Percentiles rank a stretch among this genome's conserved stretches.
Evolutionary conservation across 1,284 basidiomycete species (phyloP).

Genomic region (Ceratobasidium sp.): DNA sequence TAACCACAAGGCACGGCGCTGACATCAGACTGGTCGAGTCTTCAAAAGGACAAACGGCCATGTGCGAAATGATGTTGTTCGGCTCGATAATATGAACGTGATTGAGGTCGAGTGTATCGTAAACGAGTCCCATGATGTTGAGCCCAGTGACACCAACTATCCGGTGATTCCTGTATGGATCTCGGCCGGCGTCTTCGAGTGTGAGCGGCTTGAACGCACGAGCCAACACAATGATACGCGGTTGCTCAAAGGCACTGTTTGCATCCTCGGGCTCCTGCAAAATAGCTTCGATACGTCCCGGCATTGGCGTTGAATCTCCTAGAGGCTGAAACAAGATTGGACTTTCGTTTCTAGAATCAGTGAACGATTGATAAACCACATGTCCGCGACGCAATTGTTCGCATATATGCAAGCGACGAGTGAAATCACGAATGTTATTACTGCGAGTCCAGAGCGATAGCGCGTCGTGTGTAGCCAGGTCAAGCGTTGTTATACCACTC

Average conservation of each 20-base stretch:
- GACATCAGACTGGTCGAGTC: not conserved
- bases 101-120: not conserved
- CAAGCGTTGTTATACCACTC: not conserved
- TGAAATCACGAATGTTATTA: not conserved
- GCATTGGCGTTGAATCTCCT: not conserved
- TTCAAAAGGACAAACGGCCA: not conserved
- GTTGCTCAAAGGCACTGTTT: not conserved
- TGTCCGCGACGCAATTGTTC: not conserved
- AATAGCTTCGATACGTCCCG: not conserved
- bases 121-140: not conserved
- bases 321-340: not conserved
- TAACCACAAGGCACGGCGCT: not conserved
- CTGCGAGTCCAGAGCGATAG: not conserved
- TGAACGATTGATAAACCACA: not conserved
- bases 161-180: not conserved
- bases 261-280: not conserved
- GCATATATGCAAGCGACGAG: not conserved
- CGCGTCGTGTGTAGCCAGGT: not conserved
- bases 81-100: not conserved
- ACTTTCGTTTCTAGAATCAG: not conserved
- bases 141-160: not conserved
- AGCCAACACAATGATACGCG: not conserved
- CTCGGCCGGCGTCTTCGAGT: not conserved
- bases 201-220: not conserved
- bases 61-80: not conserved